Evolutionary conservation across 2,329 filamentous ascomycete species (phyloP).

Genomic region (Eutypella sp.): DNA sequence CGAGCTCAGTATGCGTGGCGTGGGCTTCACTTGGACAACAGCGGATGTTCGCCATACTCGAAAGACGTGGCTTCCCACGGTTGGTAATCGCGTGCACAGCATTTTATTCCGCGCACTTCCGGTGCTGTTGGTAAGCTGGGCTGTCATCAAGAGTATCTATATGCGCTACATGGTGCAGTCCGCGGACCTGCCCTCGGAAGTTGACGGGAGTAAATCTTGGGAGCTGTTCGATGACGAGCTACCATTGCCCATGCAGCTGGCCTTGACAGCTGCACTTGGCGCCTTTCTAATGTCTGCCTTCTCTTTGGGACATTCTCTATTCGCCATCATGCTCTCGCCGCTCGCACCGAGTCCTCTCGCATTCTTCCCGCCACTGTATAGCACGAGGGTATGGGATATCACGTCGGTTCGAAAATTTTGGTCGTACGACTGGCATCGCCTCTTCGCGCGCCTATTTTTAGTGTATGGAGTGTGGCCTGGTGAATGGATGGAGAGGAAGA

Average conservation of each 20-base stretch:
- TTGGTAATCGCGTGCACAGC: conserved; percentile 33
- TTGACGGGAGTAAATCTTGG: conserved; percentile 1
- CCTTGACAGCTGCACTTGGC: conserved; percentile 34
- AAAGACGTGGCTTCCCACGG: conserved; percentile 37
- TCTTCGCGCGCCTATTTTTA: conserved; percentile 38
- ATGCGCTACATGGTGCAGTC: conserved; percentile 12
- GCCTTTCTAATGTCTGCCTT: conserved; percentile 39
- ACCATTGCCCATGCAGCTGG: conserved; percentile 26
- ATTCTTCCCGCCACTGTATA: conserved; percentile 40
- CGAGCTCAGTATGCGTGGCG: conserved; percentile 37
- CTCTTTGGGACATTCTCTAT: conserved; percentile 34
- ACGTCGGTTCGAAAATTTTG: conserved; percentile 34
- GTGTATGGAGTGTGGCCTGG: conserved; percentile 41
- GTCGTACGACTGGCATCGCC: conserved; percentile 39
- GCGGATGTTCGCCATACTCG: conserved; percentile 38
- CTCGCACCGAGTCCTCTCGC: conserved; percentile 34
- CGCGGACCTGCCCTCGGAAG: conserved; percentile 6
- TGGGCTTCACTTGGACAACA: conserved; percentile 40
- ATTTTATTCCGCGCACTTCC: conserved; percentile 33
- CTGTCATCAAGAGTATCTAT: conserved; percentile 29
- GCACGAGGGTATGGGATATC: conserved; percentile 34
- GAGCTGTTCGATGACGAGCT: conserved; percentile 30
- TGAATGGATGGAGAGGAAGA: conserved; percentile 34
- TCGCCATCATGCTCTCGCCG: conserved; percentile 33
- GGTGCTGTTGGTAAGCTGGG: conserved; percentile 30